These are phyloP conservation scores for Umbilicus rupestris DNA, from an alignment of 164 flowering plant species.

Conservation along the genomic window DNA sequence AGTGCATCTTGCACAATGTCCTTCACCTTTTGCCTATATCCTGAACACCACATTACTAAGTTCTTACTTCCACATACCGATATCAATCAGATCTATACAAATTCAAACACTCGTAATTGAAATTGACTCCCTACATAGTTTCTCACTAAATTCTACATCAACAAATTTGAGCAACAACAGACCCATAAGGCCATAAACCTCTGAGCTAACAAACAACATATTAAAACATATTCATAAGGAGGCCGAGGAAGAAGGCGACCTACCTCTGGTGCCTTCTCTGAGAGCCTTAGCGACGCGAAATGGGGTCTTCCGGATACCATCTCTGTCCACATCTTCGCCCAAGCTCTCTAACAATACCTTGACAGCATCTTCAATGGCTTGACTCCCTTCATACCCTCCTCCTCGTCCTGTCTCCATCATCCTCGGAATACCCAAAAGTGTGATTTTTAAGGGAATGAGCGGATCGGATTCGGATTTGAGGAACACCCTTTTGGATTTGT, in stretches of 20 bases:
- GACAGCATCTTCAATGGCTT: slow-evolving; percentile 63
- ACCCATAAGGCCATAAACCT: too few species aligned
- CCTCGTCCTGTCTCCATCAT: not conserved
- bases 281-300: slow-evolving; percentile 88
- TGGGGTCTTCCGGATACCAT: slow-evolving; percentile 85
- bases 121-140: too few species aligned
- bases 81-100: not conserved
- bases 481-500: not conserved
- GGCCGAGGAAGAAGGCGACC: not conserved
- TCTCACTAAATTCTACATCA: too few species aligned
- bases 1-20: slow-evolving; percentile 81
- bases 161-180: too few species aligned
- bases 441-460: not conserved
- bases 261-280: slow-evolving; percentile 83
- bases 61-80: not conserved
- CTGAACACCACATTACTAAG: slow-evolving; percentile 25
- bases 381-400: not conserved
- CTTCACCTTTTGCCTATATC: slow-evolving; percentile 60
- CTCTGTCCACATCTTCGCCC: slow-evolving; percentile 76
- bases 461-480: not conserved
- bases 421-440: not conserved
- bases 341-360: slow-evolving; percentile 69
- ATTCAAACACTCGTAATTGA: too few species aligned
- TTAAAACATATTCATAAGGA: not conserved
- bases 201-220: too few species aligned